Evolutionary conservation across 129 eudicot species (phyloP), one percentile per base, ranked within the genome.

Genomic region (Centella asiatica): DNA sequence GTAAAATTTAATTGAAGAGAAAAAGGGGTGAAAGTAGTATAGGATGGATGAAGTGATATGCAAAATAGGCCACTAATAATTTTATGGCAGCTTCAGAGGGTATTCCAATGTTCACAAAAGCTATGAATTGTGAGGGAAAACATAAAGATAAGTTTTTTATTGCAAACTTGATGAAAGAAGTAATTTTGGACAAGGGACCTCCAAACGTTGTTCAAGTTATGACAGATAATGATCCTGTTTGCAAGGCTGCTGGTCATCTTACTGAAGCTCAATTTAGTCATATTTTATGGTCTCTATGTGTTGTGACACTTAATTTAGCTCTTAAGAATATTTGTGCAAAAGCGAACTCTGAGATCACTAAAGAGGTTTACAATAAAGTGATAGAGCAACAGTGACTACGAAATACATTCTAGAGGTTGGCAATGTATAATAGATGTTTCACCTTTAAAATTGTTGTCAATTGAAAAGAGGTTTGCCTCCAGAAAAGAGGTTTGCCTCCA

Each of bases 401-500:
- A n/a, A n/a, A n/a, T n/a, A n/a, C n/a, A n/a, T n/a, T n/a, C n/a
- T n/a, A n/a, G n/a, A n/a, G n/a, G n/a, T n/a, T n/a, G n/a, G n/a
- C n/a, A n/a, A n/a, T n/a, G n/a, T n/a, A n/a, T n/a, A n/a, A n/a
- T n/a, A n/a, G n/a, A n/a, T n/a, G n/a, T n/a, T n/a, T n/a, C n/a
- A n/a, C n/a, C n/a, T n/a, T n/a, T n/a, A n/a, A n/a, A n/a, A n/a
- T n/a, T n/a, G n/a, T n/a, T n/a, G n/a, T n/a, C n/a, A n/a, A n/a
- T n/a, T n/a, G n/a, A n/a, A n/a, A n/a, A n/a, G n/a, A n/a, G n/a
- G n/a, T n/a, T n/a, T n/a, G n/a, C n/a, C n/a, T n/a, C n/a, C n/a
- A n/a, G n/a, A n/a, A n/a, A n/a, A n/a, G n/a, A n/a, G n/a, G 1
- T 74, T 66, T 74, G 73, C 69, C 27, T 74, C 56, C 0, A 29